A percentile compares a stretch with the other conserved stretches of the same genome.
Evolutionary conservation across 1,139 yeast genomes (phyloP).

Genomic region (Wickerhamiella infanticola): DNA sequence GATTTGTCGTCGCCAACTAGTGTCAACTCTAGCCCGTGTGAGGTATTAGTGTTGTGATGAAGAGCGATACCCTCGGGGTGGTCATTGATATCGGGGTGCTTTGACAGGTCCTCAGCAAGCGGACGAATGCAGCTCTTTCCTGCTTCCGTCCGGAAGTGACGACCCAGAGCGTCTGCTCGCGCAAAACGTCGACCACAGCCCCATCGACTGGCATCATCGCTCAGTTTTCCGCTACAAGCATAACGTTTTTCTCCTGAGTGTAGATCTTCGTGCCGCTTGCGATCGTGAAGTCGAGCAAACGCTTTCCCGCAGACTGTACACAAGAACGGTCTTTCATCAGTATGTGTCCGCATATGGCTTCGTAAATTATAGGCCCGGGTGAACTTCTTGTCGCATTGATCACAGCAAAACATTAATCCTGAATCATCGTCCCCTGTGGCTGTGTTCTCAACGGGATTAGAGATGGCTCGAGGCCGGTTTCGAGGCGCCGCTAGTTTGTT

Average conservation of each 20-base stretch:
- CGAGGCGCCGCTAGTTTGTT: background rate
- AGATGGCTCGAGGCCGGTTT: background rate
- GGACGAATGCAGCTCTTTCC: conserved; percentile 74
- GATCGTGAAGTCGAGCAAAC: conserved; percentile 89
- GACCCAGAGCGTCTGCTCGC: conserved; percentile 82
- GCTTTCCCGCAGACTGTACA: conserved; percentile 85
- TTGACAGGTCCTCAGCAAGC: conserved; percentile 50
- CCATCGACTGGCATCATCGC: conserved; percentile 48
- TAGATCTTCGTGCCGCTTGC: conserved; percentile 83
- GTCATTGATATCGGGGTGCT: conserved; percentile 5
- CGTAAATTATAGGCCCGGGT: conserved; percentile 87
- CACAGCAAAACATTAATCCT: conserved; percentile 46
- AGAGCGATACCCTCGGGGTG: conserved; percentile 13
- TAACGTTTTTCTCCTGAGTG: conserved; percentile 85
- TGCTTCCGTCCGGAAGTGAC: conserved; percentile 90
- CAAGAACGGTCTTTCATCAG: conserved; percentile 81
- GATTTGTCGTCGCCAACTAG: conserved; percentile 8
- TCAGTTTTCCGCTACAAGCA: conserved; percentile 62
- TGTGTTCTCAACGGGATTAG: background rate
- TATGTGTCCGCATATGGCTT: conserved; percentile 84
- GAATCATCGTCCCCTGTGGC: background rate
- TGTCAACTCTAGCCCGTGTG: background rate
- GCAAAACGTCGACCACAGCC: conserved; percentile 94
- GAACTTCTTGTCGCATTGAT: conserved; percentile 69
- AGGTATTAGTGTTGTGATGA: background rate